A percentile compares a stretch with the other conserved stretches of the same genome.
Conservation (phyloP, 2,329 filamentous ascomycete genomes). For the Echinosphaeria canescens region DNA sequence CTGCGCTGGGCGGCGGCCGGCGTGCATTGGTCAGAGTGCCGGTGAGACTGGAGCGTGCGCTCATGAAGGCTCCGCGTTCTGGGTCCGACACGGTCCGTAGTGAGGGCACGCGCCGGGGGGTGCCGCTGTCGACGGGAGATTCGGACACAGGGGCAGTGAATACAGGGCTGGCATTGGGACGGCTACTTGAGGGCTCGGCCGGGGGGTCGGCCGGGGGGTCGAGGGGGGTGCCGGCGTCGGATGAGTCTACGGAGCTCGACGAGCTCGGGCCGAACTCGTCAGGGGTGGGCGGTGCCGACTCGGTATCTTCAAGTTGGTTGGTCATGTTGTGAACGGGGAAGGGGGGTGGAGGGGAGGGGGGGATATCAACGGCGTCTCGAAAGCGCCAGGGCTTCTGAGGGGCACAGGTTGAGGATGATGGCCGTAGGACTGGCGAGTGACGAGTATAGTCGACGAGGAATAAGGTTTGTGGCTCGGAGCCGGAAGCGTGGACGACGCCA, state of each 20-base stretch:
- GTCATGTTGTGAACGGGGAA: conserved; percentile 7
- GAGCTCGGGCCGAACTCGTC: conserved; percentile 21
- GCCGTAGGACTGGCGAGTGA: no score
- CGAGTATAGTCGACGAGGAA: no score
- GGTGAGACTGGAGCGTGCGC: conserved; percentile 62
- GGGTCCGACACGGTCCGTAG: conserved; percentile 38
- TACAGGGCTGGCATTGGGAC: conserved; percentile 8
- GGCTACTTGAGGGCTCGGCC: no score
- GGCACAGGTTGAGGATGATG: no score
- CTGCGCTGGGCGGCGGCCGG: conserved; percentile 21
- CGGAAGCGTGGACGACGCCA: no score
- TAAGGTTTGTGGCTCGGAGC: no score
- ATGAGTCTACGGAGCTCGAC: conserved; percentile 21
- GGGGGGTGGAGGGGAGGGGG: conserved; percentile 1
- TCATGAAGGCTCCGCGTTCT: conserved; percentile 35
- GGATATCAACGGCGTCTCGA: no score
- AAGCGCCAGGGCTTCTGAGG: no score
- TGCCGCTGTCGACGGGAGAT: conserved; percentile 8
- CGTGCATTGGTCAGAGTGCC: conserved; percentile 50
- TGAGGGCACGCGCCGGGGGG: conserved; percentile 30
- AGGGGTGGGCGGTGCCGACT: conserved; percentile 20
- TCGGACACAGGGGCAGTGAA: conserved; percentile 4
- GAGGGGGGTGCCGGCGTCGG: conserved; percentile 23
- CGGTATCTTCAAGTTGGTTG: conserved; percentile 7
- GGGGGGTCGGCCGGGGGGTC: conserved; percentile 17